Conservation (phyloP, 345 rosid species). For the Camelina neglecta region DNA sequence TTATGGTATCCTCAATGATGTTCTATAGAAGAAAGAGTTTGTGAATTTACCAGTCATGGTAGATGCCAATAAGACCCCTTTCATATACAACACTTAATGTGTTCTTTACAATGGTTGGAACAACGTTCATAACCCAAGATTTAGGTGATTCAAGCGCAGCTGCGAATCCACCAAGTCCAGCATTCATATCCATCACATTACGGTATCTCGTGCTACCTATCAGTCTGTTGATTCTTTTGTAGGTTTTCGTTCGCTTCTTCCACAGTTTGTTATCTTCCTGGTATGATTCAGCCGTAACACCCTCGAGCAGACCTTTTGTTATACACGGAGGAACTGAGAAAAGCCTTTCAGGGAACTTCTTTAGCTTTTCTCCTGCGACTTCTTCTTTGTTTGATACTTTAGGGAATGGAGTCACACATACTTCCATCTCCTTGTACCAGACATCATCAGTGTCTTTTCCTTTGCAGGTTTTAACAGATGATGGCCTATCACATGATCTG, state of each 20-base stretch:
- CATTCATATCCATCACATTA: slow-evolving; percentile 80
- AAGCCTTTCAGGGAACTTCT: slow-evolving; percentile 65
- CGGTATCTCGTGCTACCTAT: slow-evolving; percentile 65
- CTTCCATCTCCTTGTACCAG: slow-evolving; percentile 79
- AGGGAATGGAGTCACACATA: slow-evolving; percentile 66
- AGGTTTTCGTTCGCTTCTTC: slow-evolving; percentile 65
- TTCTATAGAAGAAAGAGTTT: slow-evolving; percentile 5
- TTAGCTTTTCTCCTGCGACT: slow-evolving; percentile 52
- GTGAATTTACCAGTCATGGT: slow-evolving; percentile 73
- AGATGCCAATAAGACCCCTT: slow-evolving; percentile 77
- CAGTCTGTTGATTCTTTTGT: slow-evolving; percentile 60
- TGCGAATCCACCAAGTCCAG: slow-evolving; percentile 73
- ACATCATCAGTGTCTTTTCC: slow-evolving; percentile 55
- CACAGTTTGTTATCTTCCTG: slow-evolving; percentile 55
- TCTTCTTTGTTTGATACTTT: slow-evolving; percentile 51
- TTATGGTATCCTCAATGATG: not conserved
- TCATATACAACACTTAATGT: slow-evolving; percentile 65
- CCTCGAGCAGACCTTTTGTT: slow-evolving; percentile 53
- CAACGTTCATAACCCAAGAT: slow-evolving; percentile 76
- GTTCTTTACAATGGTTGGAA: slow-evolving; percentile 66
- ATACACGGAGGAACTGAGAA: slow-evolving; percentile 59
- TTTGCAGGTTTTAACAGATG: slow-evolving; percentile 52
- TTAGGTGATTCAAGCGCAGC: slow-evolving; percentile 70
- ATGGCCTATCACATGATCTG: slow-evolving; percentile 46
- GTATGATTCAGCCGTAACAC: slow-evolving; percentile 54